Percentiles rank a stretch among this genome's conserved stretches.
Evolutionary conservation across 139 green algal species (phyloP).

Genomic region (Marvania coccoides): DNA sequence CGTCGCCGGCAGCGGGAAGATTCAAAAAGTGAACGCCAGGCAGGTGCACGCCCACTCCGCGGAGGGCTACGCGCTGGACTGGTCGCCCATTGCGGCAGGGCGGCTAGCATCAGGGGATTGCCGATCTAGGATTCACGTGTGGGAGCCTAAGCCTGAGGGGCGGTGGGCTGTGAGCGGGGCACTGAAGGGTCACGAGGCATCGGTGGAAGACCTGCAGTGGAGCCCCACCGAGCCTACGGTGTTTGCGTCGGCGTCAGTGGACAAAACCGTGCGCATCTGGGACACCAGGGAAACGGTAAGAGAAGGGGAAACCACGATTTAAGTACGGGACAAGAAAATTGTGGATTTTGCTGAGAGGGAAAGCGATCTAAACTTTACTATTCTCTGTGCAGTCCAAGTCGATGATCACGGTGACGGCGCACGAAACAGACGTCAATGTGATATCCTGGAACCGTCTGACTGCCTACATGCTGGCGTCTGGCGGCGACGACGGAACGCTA

Average conservation of each 20-base stretch:
- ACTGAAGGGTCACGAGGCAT: constrained; percentile 47
- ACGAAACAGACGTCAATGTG: constrained; percentile 91
- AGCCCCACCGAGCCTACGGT: constrained; percentile 83
- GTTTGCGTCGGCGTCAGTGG: constrained; percentile 77
- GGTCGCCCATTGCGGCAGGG: constrained; percentile 56
- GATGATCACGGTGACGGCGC: constrained; percentile 46
- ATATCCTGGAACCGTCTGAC: constrained; percentile 88
- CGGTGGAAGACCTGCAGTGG: constrained; percentile 96
- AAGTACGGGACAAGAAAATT: too few relatives aligned
- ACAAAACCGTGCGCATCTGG: constrained; percentile 81
- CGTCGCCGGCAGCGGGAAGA: not conserved
- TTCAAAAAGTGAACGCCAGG: constrained; percentile 8
- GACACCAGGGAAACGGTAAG: constrained; percentile 64
- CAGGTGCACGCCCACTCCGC: constrained; percentile 44
- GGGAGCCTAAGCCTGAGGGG: constrained; percentile 67
- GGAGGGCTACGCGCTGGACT: constrained; percentile 91
- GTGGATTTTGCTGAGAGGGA: too few relatives aligned
- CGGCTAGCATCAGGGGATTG: constrained; percentile 63
- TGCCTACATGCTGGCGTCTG: constrained; percentile 89
- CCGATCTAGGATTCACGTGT: constrained; percentile 69
- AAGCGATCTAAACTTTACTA: too few relatives aligned
- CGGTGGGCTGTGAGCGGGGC: constrained; percentile 53
- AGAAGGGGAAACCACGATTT: too few relatives aligned
- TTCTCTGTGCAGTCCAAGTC: constrained; percentile 14
- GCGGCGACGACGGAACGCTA: constrained; percentile 81